phyloP scores from a whole-genome alignment of 306 rosid species.

The Abrus precatorius region DNA sequence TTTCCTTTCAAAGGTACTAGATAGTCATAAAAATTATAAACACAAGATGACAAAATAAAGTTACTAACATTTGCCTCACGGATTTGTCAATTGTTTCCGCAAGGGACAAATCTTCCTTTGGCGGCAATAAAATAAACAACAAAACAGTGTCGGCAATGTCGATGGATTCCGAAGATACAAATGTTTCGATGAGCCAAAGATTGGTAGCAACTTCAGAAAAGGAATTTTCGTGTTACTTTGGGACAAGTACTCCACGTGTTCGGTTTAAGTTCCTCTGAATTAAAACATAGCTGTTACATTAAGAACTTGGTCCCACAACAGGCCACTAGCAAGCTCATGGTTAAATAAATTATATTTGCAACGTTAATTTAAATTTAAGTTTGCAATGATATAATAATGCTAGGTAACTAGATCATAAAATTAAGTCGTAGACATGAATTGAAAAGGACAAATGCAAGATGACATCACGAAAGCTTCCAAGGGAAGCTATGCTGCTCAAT shows the following conservation, averaged over 20 bases:
- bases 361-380: neutral
- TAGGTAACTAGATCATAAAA: neutral
- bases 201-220: neutral
- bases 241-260: neutral
- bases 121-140: neutral
- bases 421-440: neutral
- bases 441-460: neutral
- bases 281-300: neutral
- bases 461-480: neutral
- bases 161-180: neutral
- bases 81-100: neutral
- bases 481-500: conserved; percentile 6
- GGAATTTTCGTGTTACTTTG: neutral
- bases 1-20: neutral
- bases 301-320: neutral
- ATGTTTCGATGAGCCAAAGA: neutral
- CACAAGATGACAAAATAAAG: neutral
- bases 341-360: neutral
- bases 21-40: neutral
- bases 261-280: neutral
- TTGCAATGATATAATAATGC: neutral
- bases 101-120: conserved; percentile 1
- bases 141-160: neutral
- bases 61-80: neutral
- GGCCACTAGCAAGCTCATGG: neutral